These are phyloP conservation scores for Penicillium corylophilum DNA, from an alignment of 2,329 filamentous ascomycete genomes.

Conservation along the genomic window DNA sequence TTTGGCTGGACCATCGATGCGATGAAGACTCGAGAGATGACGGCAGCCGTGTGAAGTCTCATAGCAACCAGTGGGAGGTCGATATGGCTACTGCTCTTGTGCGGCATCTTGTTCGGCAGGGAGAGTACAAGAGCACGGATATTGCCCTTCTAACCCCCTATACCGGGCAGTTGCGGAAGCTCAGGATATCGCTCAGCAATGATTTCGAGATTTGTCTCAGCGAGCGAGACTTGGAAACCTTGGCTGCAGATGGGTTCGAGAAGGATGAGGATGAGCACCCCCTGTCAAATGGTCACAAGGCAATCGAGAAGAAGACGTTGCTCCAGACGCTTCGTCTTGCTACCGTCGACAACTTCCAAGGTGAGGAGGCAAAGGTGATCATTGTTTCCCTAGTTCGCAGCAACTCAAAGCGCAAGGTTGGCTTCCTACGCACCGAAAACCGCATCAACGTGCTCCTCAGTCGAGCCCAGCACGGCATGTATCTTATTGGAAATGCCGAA, in stretches of 20 bases:
- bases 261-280: neutral
- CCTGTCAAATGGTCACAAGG: neutral
- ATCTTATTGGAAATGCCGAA: conserved; percentile 11
- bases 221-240: conserved; percentile 7
- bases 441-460: conserved; percentile 65
- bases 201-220: conserved; percentile 8
- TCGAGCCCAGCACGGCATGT: conserved; percentile 13
- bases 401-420: conserved; percentile 55
- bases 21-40: conserved; percentile 12
- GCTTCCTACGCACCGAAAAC: conserved; percentile 63
- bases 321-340: conserved; percentile 40
- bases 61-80: conserved; percentile 21
- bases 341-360: conserved; percentile 70
- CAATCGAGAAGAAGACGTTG: conserved; percentile 7
- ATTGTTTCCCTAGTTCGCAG: conserved; percentile 66
- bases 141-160: conserved; percentile 26
- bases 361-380: conserved; percentile 67
- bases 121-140: conserved; percentile 19
- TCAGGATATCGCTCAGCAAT: conserved; percentile 5
- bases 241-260: conserved; percentile 1
- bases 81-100: conserved; percentile 22
- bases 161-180: conserved; percentile 14
- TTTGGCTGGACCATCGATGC: conserved; percentile 22
- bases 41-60: conserved; percentile 8
- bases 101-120: conserved; percentile 21